These are phyloP conservation scores for Penicillium rolfsii DNA, from an alignment of 2,329 filamentous ascomycete species.

Conservation along the genomic window DNA sequence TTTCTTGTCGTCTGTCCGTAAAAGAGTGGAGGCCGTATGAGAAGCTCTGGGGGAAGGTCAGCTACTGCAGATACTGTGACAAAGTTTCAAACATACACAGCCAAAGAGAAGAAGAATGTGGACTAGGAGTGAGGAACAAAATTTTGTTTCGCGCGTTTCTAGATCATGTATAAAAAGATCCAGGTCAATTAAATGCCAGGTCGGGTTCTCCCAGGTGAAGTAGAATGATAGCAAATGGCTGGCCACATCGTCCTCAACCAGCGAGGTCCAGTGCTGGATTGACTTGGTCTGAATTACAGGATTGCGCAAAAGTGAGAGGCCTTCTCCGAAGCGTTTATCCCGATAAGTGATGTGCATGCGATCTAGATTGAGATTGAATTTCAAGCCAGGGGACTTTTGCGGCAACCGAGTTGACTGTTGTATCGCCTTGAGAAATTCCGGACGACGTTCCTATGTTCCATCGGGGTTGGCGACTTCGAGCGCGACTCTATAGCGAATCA, in stretches of 20 bases:
- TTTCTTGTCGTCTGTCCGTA: slow-evolving; percentile 30
- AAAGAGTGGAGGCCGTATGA: slow-evolving; percentile 29
- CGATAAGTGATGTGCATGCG: slow-evolving; percentile 2
- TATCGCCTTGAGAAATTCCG: neutral
- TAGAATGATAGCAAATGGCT: slow-evolving; percentile 31
- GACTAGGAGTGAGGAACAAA: slow-evolving; percentile 23
- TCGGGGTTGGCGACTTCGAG: neutral
- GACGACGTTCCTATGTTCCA: neutral
- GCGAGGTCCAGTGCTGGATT: slow-evolving; percentile 27
- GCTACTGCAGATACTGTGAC: neutral
- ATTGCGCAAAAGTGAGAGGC: neutral
- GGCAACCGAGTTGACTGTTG: neutral
- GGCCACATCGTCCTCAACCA: slow-evolving; percentile 27
- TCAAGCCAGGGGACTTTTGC: neutral
- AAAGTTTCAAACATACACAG: neutral
- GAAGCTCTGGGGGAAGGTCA: slow-evolving; percentile 24
- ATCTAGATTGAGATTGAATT: slow-evolving; percentile 2
- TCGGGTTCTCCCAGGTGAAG: slow-evolving; percentile 33
- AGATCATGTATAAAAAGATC: slow-evolving; percentile 26
- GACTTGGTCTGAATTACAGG: slow-evolving; percentile 21
- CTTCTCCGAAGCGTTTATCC: neutral
- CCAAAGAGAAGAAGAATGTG: slow-evolving; percentile 1
- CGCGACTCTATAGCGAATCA: neutral
- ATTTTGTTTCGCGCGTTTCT: slow-evolving; percentile 18
- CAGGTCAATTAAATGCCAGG: slow-evolving; percentile 31